These are phyloP conservation scores for Wickerhamomyces queroliae DNA, from an alignment of 805 yeast genomes.

Conservation along the genomic window DNA sequence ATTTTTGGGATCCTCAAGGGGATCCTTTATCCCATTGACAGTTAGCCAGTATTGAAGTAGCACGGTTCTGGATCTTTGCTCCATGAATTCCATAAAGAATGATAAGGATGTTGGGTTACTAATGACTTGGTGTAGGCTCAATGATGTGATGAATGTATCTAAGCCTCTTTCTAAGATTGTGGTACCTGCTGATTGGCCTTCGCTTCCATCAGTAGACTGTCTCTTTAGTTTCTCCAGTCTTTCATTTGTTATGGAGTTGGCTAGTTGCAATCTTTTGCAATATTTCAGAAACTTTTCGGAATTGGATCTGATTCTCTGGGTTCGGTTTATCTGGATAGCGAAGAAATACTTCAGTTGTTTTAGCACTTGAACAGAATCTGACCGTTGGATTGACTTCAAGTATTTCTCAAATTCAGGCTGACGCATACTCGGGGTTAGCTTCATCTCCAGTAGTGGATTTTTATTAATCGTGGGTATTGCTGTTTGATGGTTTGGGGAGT, in stretches of 20 bases:
- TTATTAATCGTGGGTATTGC: constrained; percentile 1
- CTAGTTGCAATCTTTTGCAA: constrained; percentile 24
- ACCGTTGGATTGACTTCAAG: constrained; percentile 26
- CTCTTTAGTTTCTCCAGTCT: constrained; percentile 9
- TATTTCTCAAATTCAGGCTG: constrained; percentile 35
- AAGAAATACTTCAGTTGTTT: constrained; percentile 42
- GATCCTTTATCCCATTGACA: constrained; percentile 65
- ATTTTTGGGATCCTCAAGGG: constrained; percentile 44
- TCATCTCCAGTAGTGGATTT: constrained; percentile 24
- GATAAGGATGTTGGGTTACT: constrained; percentile 41
- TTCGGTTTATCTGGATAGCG: constrained; percentile 40
- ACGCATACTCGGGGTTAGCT: constrained; percentile 34
- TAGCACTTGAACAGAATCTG: constrained; percentile 35
- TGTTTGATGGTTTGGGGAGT: neutral
- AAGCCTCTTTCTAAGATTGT: constrained; percentile 11
- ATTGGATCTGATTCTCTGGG: constrained; percentile 25
- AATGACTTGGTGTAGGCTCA: constrained; percentile 38
- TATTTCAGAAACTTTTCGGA: constrained; percentile 22
- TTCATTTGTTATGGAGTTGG: constrained; percentile 25
- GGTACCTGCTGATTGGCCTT: no score
- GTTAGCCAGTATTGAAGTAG: constrained; percentile 60
- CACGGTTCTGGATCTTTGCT: constrained; percentile 35
- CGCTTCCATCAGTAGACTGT: neutral
- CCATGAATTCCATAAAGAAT: constrained; percentile 52
- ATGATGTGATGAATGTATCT: constrained; percentile 17